A percentile compares a stretch with the other conserved stretches of the same genome.
These are phyloP conservation scores for Galerina sulciceps DNA, from an alignment of 768 basidiomycete species.

Conservation along the genomic window DNA sequence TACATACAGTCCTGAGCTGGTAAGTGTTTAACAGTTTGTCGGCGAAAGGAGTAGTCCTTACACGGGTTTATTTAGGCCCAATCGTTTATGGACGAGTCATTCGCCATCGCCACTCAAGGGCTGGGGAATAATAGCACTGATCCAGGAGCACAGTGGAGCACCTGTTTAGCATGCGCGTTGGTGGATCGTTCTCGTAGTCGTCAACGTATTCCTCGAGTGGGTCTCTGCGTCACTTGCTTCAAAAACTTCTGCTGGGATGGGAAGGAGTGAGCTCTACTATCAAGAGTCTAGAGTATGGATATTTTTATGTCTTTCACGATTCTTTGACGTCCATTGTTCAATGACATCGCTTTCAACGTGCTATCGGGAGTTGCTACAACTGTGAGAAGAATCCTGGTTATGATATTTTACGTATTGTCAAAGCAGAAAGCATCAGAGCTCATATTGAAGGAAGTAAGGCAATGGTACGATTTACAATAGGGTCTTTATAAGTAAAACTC, in stretches of 20 bases:
- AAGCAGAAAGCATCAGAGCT: too few species aligned
- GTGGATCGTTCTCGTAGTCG: constrained; percentile 9
- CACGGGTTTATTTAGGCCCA: not conserved
- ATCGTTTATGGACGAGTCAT: constrained; percentile 12
- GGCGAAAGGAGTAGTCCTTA: not conserved
- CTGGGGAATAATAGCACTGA: constrained; percentile 1
- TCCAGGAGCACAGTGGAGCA: constrained; percentile 9
- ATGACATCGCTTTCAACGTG: too few species aligned
- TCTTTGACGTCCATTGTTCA: too few species aligned
- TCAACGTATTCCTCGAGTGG: not conserved
- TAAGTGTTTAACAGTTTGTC: not conserved
- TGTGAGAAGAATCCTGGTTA: too few species aligned
- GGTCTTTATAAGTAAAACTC: too few species aligned
- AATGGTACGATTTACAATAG: too few species aligned
- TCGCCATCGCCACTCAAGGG: constrained; percentile 12
- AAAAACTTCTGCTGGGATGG: constrained; percentile 13
- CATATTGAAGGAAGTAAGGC: too few species aligned
- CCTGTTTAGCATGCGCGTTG: constrained; percentile 10
- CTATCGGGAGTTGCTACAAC: too few species aligned
- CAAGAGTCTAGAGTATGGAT: too few species aligned
- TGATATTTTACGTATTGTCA: too few species aligned
- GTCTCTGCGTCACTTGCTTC: constrained; percentile 4
- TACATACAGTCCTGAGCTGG: not conserved
- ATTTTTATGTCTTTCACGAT: too few species aligned
- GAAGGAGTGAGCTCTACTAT: constrained; percentile 3